phyloP scores from a whole-genome alignment of 345 rosid species.

The Eutrema heterophyllum region DNA sequence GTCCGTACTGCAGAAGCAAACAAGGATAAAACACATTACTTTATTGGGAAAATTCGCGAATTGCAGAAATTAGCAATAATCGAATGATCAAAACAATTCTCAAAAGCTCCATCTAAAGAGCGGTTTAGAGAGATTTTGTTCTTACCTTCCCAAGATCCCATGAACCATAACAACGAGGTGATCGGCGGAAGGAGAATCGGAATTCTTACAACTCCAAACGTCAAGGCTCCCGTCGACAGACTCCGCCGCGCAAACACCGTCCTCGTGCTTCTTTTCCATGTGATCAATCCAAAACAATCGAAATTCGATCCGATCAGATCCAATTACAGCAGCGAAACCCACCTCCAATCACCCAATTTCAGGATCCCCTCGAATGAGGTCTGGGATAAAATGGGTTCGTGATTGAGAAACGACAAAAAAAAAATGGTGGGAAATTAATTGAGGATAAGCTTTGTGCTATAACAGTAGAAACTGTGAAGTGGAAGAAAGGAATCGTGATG shows the following conservation, averaged over 20 bases:
- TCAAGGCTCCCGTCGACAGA: constrained; percentile 64
- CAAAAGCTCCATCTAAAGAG: background rate
- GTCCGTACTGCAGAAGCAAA: constrained; percentile 47
- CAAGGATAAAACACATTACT: background rate
- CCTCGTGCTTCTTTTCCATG: constrained; percentile 30
- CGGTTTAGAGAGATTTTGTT: too few relatives aligned
- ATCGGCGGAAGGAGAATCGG: constrained; percentile 68
- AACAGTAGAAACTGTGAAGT: too few relatives aligned
- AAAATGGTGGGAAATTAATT: background rate
- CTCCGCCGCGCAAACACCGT: constrained; percentile 63
- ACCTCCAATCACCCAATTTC: background rate
- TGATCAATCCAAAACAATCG: background rate
- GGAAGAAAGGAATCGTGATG: background rate
- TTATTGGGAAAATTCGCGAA: background rate
- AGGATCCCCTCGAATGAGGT: background rate
- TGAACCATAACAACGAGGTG: constrained; percentile 97
- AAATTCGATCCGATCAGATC: constrained; percentile 8
- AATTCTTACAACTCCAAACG: constrained; percentile 60
- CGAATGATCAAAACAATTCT: background rate
- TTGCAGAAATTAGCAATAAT: background rate
- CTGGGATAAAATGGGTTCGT: background rate
- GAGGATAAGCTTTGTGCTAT: background rate
- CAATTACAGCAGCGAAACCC: background rate
- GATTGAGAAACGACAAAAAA: background rate
- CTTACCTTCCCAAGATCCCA: constrained; percentile 91